A percentile compares a stretch with the other conserved stretches of the same genome.
Evolutionary conservation across 768 basidiomycete genomes (phyloP).

Genomic region (Lentinula guzmanii): DNA sequence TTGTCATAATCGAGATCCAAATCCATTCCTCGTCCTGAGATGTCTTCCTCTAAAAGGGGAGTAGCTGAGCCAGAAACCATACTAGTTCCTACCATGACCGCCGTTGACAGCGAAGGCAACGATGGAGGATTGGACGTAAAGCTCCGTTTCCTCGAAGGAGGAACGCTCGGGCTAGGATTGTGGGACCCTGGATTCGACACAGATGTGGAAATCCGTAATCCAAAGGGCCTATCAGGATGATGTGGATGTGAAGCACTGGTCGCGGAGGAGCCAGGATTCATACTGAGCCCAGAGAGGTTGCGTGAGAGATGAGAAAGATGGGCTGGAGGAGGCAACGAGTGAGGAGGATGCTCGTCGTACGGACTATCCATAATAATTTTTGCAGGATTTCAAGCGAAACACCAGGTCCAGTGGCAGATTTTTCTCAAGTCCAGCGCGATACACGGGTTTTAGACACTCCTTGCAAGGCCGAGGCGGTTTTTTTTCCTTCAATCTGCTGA

Average conservation of each 20-base stretch:
- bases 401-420: not conserved
- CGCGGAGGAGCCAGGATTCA: not conserved
- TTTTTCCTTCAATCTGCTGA: not conserved
- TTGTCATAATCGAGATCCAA: not conserved
- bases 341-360: conserved; percentile 3
- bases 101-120: conserved; percentile 3
- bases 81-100: not conserved
- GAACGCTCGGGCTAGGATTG: not conserved
- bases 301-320: conserved; percentile 4
- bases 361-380: conserved; percentile 3
- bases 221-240: conserved; percentile 4
- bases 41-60: conserved; percentile 4
- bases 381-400: not conserved
- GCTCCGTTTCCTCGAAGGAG: conserved; percentile 4
- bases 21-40: conserved; percentile 1
- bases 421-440: not conserved
- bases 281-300: conserved; percentile 3
- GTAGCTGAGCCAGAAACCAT: conserved; percentile 1
- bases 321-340: conserved; percentile 1
- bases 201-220: conserved; percentile 6
- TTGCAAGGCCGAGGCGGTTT: not conserved
- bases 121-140: conserved; percentile 5
- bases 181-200: not conserved
- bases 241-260: not conserved
- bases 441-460: not conserved